Evolutionary conservation across 1,284 basidiomycete genomes (phyloP), one percentile per base, ranked within the genome.

Genomic region (Lignosus rhinocerotis): DNA sequence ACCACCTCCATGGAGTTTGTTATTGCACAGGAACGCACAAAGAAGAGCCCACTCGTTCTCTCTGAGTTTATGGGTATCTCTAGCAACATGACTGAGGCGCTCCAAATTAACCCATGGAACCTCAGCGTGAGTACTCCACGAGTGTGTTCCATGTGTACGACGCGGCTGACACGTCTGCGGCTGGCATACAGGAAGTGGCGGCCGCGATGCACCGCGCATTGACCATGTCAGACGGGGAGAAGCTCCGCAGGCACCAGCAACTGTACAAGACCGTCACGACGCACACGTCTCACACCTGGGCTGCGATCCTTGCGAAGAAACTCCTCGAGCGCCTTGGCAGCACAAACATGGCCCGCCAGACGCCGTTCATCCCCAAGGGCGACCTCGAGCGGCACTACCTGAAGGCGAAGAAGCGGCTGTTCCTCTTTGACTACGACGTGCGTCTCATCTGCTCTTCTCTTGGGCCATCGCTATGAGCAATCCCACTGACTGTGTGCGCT

Each of bases 51-150:
- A 0, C 84, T 96, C 55, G 92, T 99, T 56, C 79, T 99, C 46
- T 94, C 92, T 70, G 96, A 99, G 76, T 99, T 99, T 72, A 98
- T 98, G 86, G 96, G 97, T 25, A 98, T 97, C 63, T 92, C 90
- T 51, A 89, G 90, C 67, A 86, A 90, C 61, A 93, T 96, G 90
- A 80, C 81, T 44, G 85, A 92, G 44, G 91, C 94, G 10, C 78
- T 95, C 46, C 84, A 91, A 64, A 87, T 93, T 50, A 94, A 93
- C 70, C 94, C 94, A 1, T 96, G 94, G 93, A 91, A 93, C 70
- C 82, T 94, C 9, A 90, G 87, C 56, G 90, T 92, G 62, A 61
- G 86, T 79, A n/a, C 33, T 30, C 16, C 17, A 14, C 41, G 31
- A 14, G 7, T 8, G 12, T 14, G 17, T 14, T 51, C 30, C 32